A percentile compares a stretch with the other conserved stretches of the same genome.
phyloP scores from a whole-genome alignment of 2,329 filamentous ascomycete species.

The Bipolaris victoriae region DNA sequence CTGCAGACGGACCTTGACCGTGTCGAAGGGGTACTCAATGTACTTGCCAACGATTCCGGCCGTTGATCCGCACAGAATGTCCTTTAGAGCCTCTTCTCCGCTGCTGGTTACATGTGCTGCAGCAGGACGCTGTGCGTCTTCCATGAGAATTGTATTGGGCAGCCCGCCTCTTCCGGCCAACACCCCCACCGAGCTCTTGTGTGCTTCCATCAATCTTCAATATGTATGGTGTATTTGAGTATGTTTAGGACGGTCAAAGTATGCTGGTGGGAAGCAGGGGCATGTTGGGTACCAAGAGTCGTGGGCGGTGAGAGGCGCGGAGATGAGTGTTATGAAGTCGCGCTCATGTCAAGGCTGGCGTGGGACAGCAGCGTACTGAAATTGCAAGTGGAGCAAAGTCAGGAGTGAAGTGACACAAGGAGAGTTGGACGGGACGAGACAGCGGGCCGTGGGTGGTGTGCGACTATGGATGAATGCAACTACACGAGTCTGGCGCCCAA shows the following conservation, averaged over 20 bases:
- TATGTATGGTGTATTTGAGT: conserved; percentile 9
- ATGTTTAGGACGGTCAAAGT: conserved; percentile 14
- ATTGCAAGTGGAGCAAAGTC: conserved; percentile 21
- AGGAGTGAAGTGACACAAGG: conserved; percentile 27
- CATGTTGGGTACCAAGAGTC: conserved; percentile 35
- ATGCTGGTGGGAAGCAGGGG: conserved; percentile 23
- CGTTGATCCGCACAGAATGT: conserved; percentile 87
- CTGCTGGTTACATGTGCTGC: conserved; percentile 45
- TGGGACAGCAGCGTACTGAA: conserved; percentile 11
- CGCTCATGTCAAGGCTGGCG: conserved; percentile 24
- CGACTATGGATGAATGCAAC: conserved; percentile 30
- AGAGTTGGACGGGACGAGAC: conserved; percentile 24
- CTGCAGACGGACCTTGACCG: conserved; percentile 94
- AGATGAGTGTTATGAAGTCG: conserved; percentile 28
- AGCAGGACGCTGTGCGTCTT: conserved; percentile 23
- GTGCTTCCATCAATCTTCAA: conserved; percentile 37
- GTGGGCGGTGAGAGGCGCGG: conserved; percentile 39
- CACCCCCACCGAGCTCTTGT: conserved; percentile 39
- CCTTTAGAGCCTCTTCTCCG: conserved; percentile 75
- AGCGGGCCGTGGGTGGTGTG: conserved; percentile 28
- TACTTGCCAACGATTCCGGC: conserved; percentile 92
- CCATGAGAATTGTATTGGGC: conserved; percentile 25
- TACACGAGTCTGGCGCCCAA: conserved; percentile 36
- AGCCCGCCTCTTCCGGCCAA: conserved; percentile 39
- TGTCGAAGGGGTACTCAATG: conserved; percentile 98